Percentiles rank a stretch among this genome's conserved stretches.
Conservation (phyloP, 2,329 filamentous ascomycete genomes). For the Cercospora canescens region DNA sequence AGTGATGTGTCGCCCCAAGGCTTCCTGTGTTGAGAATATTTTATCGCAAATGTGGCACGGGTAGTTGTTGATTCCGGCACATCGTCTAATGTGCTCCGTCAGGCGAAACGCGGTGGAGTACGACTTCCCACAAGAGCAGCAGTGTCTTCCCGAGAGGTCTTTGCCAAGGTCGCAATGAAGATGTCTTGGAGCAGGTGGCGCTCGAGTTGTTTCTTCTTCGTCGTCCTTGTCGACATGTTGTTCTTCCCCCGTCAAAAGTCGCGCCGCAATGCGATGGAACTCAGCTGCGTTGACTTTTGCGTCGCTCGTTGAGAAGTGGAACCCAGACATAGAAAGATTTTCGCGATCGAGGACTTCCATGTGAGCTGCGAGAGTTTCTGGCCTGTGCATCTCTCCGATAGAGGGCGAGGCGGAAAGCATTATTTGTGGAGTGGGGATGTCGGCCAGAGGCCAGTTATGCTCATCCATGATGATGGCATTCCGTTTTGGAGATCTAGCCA, state of each 20-base stretch:
- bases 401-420: conserved; percentile 18
- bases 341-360: not conserved
- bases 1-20: conserved; percentile 16
- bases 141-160: conserved; percentile 20
- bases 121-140: conserved; percentile 26
- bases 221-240: conserved; percentile 13
- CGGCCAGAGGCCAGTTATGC: conserved; percentile 13
- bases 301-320: conserved; percentile 27
- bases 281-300: conserved; percentile 22
- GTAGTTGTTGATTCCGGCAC: conserved; percentile 20
- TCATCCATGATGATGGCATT: conserved; percentile 21
- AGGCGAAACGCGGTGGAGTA: conserved; percentile 18
- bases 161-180: conserved; percentile 24
- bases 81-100: conserved; percentile 20
- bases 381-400: conserved; percentile 9
- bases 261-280: conserved; percentile 27
- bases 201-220: conserved; percentile 2
- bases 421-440: conserved; percentile 12
- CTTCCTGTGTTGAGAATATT: conserved; percentile 16
- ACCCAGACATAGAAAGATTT: conserved; percentile 19
- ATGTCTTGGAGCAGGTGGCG: conserved; percentile 9
- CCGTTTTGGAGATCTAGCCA: conserved; percentile 17
- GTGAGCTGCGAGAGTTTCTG: conserved; percentile 11
- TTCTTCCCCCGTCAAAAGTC: conserved; percentile 23
- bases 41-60: conserved; percentile 24